phyloP scores from a whole-genome alignment of 192 early-diverging fungal species.

The Allomyces macrogynus region DNA sequence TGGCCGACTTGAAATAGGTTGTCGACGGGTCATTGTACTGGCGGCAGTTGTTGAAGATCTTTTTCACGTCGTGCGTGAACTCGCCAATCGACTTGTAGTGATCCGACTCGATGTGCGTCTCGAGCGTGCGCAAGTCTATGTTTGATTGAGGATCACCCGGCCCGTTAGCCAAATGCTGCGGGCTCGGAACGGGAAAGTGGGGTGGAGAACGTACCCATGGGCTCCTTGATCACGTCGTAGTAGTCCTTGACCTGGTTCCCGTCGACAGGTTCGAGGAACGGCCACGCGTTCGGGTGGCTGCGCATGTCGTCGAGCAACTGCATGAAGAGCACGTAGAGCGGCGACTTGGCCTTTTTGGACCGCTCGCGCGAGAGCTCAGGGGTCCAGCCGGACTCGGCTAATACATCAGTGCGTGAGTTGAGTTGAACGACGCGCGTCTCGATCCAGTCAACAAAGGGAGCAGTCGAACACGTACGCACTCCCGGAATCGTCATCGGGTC shows the following conservation, averaged over 20 bases:
- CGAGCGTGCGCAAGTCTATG: constrained; percentile 67
- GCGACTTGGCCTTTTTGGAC: constrained; percentile 17
- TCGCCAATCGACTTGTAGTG: constrained; percentile 59
- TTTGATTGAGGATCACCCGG: constrained; percentile 1
- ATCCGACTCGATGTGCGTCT: constrained; percentile 62
- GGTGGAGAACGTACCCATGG: constrained; percentile 53
- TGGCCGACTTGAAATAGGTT: constrained; percentile 61
- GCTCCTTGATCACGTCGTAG: constrained; percentile 84
- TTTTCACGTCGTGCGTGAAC: constrained; percentile 65
- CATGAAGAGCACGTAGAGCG: constrained; percentile 45
- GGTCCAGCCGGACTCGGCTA: constrained; percentile 75
- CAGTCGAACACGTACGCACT: constrained; percentile 24
- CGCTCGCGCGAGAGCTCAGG: constrained; percentile 48
- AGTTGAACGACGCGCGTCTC: background rate
- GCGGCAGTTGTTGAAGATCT: constrained; percentile 85
- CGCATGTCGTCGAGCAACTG: constrained; percentile 56
- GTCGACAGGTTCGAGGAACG: constrained; percentile 82
- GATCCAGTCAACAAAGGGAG: background rate
- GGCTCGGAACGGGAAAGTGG: background rate
- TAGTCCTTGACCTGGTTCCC: constrained; percentile 78
- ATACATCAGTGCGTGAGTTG: background rate
- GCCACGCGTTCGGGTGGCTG: constrained; percentile 67
- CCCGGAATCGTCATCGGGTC: constrained; percentile 79
- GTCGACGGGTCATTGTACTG: constrained; percentile 78
- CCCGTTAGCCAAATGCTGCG: background rate